Evolutionary conservation across 169 alveolate species (phyloP), one percentile per base, ranked within the genome.

Genomic region (Plasmodium berghei): DNA sequence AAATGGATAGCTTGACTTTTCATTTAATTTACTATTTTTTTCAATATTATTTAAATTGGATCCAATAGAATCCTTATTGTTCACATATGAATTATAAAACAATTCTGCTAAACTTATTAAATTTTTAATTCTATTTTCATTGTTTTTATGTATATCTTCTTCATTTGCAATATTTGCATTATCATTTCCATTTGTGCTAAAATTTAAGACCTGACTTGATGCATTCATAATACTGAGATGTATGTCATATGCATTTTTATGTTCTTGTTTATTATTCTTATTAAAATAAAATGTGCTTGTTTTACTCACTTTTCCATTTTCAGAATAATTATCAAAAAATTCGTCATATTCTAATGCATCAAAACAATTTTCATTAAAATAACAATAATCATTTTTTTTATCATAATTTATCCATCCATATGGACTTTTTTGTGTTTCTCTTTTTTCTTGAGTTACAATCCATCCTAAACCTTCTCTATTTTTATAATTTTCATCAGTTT

Each of bases 171-270:
- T 67, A 52, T 64, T 48, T 34, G 0, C 8, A 24, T 48, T 49
- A 5, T 0, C 26, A 5, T 40, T 69, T 22, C 55, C 40, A 56
- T 14, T 55, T n/a, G 55, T 72, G 22, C 69, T 45, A 5, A 45
- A 40, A 42, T 55, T 83, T 55, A 46, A 54, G 5, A 20, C 34
- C 26, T 72, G 59, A 26, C 55, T 66, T 6, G 85, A 67, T 46
- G 90, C 90, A 83, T 67, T 54, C 90, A 83, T 83, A 67, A 83
- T 83, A 62, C 90, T 83, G 8, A 83, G 49, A 40, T 83, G 90
- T 10, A 83, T 83, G 9, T 54, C 85, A 40, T 67, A 83, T 5
- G 83, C 80, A 66, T 56, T 22, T 40, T 83, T 83, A 16, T 83
- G 42, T 67, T 83, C 85, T 26, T 67, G 52, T 24, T 55, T 55